A percentile compares a stretch with the other conserved stretches of the same genome.
Conservation (phyloP, 2,329 filamentous ascomycete genomes). For the Pseudogymnoascus sp. region DNA sequence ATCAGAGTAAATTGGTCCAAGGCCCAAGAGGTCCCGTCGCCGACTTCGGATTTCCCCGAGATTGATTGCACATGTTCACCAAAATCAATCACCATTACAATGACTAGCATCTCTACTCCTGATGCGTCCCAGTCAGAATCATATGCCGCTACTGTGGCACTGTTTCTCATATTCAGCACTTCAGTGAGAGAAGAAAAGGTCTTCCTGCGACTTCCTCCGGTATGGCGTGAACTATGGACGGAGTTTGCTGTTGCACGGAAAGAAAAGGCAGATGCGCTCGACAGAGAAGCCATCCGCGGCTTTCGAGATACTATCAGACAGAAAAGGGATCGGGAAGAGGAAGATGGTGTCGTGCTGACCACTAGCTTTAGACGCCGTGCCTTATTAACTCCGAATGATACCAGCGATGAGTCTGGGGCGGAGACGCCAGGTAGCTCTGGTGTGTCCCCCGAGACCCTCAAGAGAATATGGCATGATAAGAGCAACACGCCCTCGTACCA, state of each 20-base stretch:
- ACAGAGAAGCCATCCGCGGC: conserved; percentile 59
- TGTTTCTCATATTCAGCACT: conserved; percentile 75
- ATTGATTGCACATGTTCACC: conserved; percentile 30
- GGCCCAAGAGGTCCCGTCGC: conserved; percentile 45
- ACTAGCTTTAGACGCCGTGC: conserved; percentile 63
- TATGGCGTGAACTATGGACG: conserved; percentile 79
- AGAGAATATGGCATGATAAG: conserved; percentile 53
- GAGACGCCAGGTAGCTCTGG: conserved; percentile 27
- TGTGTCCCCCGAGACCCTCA: conserved; percentile 34
- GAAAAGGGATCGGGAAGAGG: conserved; percentile 59
- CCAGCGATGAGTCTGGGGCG: conserved; percentile 36
- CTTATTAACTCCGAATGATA: conserved; percentile 39
- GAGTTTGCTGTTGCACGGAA: conserved; percentile 69
- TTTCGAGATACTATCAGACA: conserved; percentile 64
- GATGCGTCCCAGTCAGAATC: conserved; percentile 76
- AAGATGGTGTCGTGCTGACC: conserved; percentile 67
- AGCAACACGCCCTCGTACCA: conserved; percentile 55
- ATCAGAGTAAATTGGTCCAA: conserved; percentile 75
- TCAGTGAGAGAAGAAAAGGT: conserved; percentile 80
- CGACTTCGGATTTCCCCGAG: conserved; percentile 24
- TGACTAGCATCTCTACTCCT: conserved; percentile 66
- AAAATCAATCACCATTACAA: conserved; percentile 58
- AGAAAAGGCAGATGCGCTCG: conserved; percentile 57
- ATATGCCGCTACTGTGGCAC: conserved; percentile 70
- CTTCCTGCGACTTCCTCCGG: conserved; percentile 64